A percentile compares a stretch with the other conserved stretches of the same genome.
These are phyloP conservation scores for Parafenestella ontariensis DNA, from an alignment of 2,329 filamentous ascomycete genomes.

Conservation along the genomic window DNA sequence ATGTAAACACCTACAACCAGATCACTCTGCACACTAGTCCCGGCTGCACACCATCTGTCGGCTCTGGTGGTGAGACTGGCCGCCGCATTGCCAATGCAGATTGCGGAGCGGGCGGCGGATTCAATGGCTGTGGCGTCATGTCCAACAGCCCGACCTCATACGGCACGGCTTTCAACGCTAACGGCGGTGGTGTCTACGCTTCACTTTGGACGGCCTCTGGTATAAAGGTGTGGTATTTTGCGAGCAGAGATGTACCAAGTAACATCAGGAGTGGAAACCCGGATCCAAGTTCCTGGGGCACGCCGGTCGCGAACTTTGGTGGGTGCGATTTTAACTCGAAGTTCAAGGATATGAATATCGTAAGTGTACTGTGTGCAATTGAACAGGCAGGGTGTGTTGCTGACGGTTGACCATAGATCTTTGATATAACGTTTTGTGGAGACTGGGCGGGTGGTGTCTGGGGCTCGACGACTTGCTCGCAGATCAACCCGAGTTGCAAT, in stretches of 20 bases:
- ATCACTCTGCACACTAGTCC: constrained; percentile 48
- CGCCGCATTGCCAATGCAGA: constrained; percentile 37
- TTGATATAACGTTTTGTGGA: constrained; percentile 63
- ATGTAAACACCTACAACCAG: constrained; percentile 46
- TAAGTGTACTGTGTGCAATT: constrained; percentile 20
- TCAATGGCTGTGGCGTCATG: constrained; percentile 41
- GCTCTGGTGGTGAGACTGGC: constrained; percentile 42
- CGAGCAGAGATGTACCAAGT: constrained; percentile 48
- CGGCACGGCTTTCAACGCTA: constrained; percentile 50
- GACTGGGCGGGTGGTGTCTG: constrained; percentile 62
- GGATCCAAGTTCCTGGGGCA: constrained; percentile 52
- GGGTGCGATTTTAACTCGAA: constrained; percentile 46
- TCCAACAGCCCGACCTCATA: constrained; percentile 40
- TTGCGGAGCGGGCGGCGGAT: constrained; percentile 47
- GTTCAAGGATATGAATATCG: constrained; percentile 48
- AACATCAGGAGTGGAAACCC: constrained; percentile 52
- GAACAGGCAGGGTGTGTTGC: not conserved
- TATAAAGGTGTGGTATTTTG: constrained; percentile 58
- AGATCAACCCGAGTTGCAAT: constrained; percentile 43
- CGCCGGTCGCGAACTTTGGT: constrained; percentile 48
- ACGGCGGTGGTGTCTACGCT: constrained; percentile 54
- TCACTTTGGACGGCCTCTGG: constrained; percentile 50
- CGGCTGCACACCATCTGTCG: constrained; percentile 43
- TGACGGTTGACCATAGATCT: constrained; percentile 35
- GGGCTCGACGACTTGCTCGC: constrained; percentile 39